Evolutionary conservation across 2,329 filamentous ascomycete species (phyloP).

Genomic region (Colletotrichum sidae): DNA sequence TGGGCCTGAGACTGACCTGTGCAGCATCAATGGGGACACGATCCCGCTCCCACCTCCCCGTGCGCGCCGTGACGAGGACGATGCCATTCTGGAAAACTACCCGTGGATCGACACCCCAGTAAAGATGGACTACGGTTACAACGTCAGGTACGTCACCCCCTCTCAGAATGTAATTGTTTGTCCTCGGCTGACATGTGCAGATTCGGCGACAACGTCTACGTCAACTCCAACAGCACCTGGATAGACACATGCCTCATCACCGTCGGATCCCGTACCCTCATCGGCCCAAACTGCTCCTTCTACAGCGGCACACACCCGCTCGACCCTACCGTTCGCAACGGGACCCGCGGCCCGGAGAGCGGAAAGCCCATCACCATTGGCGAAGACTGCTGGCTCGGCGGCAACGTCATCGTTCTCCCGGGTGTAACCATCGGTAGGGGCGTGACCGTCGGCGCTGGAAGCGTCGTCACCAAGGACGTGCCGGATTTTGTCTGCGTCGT

Average conservation of each 20-base stretch:
- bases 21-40: constrained; percentile 71
- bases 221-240: constrained; percentile 81
- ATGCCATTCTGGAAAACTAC: constrained; percentile 69
- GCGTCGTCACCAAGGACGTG: constrained; percentile 85
- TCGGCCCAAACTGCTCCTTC: constrained; percentile 82
- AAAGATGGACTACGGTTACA: constrained; percentile 81
- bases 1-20: constrained; percentile 12
- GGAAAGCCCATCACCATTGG: constrained; percentile 81
- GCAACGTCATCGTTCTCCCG: constrained; percentile 76
- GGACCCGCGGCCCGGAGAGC: constrained; percentile 78
- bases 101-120: constrained; percentile 79
- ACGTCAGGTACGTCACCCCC: constrained; percentile 63
- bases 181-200: constrained; percentile 43
- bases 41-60: constrained; percentile 71
- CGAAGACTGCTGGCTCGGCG: constrained; percentile 85
- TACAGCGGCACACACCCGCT: constrained; percentile 82
- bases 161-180: background rate
- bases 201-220: constrained; percentile 76
- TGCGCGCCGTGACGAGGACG: constrained; percentile 71
- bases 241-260: constrained; percentile 81
- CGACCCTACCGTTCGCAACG: constrained; percentile 79
- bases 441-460: constrained; percentile 80
- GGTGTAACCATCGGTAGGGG: constrained; percentile 84
- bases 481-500: constrained; percentile 71
- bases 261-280: constrained; percentile 80